A percentile compares a stretch with the other conserved stretches of the same genome.
Conservation (phyloP, 1,284 basidiomycete species). For the Moesziomyces aphidis region DNA sequence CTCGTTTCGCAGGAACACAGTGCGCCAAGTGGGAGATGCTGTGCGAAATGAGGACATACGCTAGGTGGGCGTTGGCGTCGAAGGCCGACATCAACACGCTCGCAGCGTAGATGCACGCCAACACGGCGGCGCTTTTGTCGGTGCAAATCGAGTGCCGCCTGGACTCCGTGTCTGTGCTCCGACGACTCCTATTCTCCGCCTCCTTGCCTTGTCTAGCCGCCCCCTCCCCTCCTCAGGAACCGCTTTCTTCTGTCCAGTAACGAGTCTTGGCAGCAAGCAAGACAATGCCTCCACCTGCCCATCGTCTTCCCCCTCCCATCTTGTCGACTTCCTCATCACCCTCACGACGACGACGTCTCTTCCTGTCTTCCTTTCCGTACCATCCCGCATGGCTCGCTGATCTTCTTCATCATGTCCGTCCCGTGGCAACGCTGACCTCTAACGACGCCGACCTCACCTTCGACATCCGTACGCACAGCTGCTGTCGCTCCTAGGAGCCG, state of each 20-base stretch:
- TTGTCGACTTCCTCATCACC: neutral
- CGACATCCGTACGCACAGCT: neutral
- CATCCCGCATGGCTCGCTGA: neutral
- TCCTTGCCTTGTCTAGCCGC: neutral
- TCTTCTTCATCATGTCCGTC: neutral
- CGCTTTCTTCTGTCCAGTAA: too few species aligned
- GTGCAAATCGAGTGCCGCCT: too few species aligned
- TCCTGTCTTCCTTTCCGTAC: neutral
- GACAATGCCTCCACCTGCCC: neutral
- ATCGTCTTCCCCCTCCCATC: too few species aligned
- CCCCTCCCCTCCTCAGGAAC: too few species aligned
- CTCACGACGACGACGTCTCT: too few species aligned
- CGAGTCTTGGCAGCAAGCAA: neutral
- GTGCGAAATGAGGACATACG: too few species aligned
- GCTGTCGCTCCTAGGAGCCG: constrained; percentile 3
- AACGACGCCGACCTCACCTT: neutral
- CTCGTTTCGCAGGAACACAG: too few species aligned
- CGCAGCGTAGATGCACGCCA: neutral
- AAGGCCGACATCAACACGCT: too few species aligned
- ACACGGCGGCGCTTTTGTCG: neutral
- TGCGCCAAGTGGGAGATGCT: too few species aligned
- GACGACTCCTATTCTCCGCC: constrained; percentile 31
- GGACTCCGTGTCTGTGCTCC: neutral
- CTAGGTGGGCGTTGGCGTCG: too few species aligned
- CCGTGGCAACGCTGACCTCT: neutral